Evolutionary conservation across 345 rosid genomes (phyloP), one percentile per base, ranked within the genome.

Genomic region (Salix exigua): DNA sequence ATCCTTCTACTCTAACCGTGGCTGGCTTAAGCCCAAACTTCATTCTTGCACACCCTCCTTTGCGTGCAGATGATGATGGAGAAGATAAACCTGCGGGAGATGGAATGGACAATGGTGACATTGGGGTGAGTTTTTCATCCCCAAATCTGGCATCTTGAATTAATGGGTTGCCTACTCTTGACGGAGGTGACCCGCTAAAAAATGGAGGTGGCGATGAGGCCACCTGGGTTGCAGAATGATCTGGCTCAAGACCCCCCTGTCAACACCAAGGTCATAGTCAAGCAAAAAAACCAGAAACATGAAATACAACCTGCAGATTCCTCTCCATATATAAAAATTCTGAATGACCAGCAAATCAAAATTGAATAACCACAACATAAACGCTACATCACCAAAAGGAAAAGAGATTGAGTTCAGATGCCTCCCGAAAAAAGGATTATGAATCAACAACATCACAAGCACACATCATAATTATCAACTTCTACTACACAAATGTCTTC

Each of bases 1-100:
- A 96, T 75, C 99, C 99, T 93, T 96, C 99, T 89, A 96, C 94
- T 87, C 98, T 93, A 96, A 93, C 97, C 9, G 94, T 87, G 7
- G 95, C 97, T 5, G 93, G 89, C 79, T 91, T 93, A 30, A 85
- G 87, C 78, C 99, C 99, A 30, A 91, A 89, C 42, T 88, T 92
- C 91, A 88, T 79, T 68, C 95, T 84, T 40, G 62, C 90, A 72
- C 94, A 93, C 72, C 97, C 90, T 65, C 87, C 94, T 75, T 86
- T 90, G 66, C 82, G 86, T 62, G 97, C 81, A 50, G 98, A 78
- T 33, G 96, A 73, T 17, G 97, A 84, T 8, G 92, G 86, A 37
- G 96, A 88, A 0, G 88, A 70, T 44, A 85, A 74, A 67, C 85
- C 87, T 0, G 93, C 88, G 1, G 97, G 91, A 1, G 92, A 82